phyloP scores from a whole-genome alignment of 2,329 filamentous ascomycete species.

The Aspergillus fischeri region DNA sequence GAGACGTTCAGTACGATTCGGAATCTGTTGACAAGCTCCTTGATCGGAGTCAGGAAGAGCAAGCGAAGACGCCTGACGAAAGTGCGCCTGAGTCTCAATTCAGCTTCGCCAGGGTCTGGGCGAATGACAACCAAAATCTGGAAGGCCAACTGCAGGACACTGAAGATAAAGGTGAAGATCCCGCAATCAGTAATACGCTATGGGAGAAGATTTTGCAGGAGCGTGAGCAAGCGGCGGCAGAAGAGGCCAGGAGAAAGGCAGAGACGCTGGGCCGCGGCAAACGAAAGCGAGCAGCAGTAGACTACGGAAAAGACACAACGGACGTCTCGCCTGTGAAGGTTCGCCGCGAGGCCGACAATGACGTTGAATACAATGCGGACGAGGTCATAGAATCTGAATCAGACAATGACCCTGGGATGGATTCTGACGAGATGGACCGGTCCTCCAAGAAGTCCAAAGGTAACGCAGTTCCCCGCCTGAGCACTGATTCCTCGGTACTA shows the following conservation, averaged over 20 bases:
- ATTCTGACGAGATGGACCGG: constrained; percentile 24
- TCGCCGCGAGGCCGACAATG: constrained; percentile 21
- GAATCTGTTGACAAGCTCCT: constrained; percentile 82
- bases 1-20: constrained; percentile 76
- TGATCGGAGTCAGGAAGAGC: constrained; percentile 78
- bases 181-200: constrained; percentile 61
- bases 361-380: constrained; percentile 29
- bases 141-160: constrained; percentile 57
- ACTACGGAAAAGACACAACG: constrained; percentile 19
- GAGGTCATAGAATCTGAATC: constrained; percentile 25
- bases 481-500: constrained; percentile 2
- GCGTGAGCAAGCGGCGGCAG: constrained; percentile 72
- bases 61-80: constrained; percentile 62
- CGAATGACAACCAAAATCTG: constrained; percentile 68
- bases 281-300: constrained; percentile 59
- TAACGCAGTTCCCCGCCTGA: constrained; percentile 1
- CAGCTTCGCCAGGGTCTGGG: constrained; percentile 87
- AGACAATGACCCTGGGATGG: constrained; percentile 17
- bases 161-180: constrained; percentile 41
- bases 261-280: constrained; percentile 83
- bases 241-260: constrained; percentile 62
- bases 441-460: constrained; percentile 17
- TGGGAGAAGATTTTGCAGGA: constrained; percentile 90
- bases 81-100: constrained; percentile 73
- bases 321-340: constrained; percentile 21